A percentile compares a stretch with the other conserved stretches of the same genome.
Evolutionary conservation across 75 land plant species (phyloP).

Genomic region (Sequoiadendron giganteum): DNA sequence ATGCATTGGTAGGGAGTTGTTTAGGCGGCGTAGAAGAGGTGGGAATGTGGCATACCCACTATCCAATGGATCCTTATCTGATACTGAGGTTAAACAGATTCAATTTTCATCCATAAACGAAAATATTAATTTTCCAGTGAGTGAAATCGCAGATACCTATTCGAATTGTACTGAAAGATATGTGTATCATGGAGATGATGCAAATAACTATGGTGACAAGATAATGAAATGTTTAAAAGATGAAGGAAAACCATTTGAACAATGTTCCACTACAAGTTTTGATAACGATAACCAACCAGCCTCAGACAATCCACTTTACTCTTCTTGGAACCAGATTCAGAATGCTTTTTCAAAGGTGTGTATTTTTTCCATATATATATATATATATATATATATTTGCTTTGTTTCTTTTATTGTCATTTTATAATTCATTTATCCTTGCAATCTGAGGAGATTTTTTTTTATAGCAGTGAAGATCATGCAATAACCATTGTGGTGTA

Average conservation of each 20-base stretch:
- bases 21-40: slow-evolving; percentile 17
- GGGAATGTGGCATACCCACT: slow-evolving; percentile 9
- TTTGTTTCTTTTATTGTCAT: neutral
- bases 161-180: neutral
- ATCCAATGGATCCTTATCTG: slow-evolving; percentile 18
- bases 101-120: neutral
- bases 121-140: slow-evolving; percentile 2
- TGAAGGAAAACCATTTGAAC: neutral
- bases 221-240: neutral
- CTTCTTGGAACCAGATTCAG: slow-evolving; percentile 40
- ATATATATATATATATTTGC: neutral
- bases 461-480: neutral
- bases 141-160: neutral
- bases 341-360: slow-evolving; percentile 30
- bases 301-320: slow-evolving; percentile 25
- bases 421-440: neutral
- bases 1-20: slow-evolving; percentile 34
- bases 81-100: slow-evolving; percentile 20
- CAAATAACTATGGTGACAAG: neutral
- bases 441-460: neutral
- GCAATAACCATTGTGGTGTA: neutral
- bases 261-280: neutral
- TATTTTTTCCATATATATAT: neutral
- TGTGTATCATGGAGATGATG: neutral
- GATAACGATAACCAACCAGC: neutral